A percentile compares a stretch with the other conserved stretches of the same genome.
phyloP scores from a whole-genome alignment of 495 filamentous ascomycete species.

The Neurospora sp. region DNA sequence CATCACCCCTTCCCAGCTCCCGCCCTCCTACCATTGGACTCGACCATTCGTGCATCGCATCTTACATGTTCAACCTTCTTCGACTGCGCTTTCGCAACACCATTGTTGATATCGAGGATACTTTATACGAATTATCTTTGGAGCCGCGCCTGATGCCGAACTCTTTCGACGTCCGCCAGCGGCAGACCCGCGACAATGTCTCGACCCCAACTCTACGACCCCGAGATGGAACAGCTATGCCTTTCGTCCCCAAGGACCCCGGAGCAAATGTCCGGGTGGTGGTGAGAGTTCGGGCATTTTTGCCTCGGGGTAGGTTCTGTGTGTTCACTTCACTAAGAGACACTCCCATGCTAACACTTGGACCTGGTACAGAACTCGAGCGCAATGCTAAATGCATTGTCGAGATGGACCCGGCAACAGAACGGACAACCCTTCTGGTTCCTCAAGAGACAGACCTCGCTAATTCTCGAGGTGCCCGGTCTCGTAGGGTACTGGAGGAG shows the following conservation, averaged over 20 bases:
- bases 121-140: slow-evolving; percentile 34
- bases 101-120: slow-evolving; percentile 31
- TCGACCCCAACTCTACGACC: slow-evolving; percentile 66
- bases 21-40: neutral
- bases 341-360: neutral
- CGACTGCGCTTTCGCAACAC: slow-evolving; percentile 24
- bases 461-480: slow-evolving; percentile 51
- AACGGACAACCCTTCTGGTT: slow-evolving; percentile 69
- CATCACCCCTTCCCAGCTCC: neutral
- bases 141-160: slow-evolving; percentile 37
- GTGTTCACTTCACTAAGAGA: neutral
- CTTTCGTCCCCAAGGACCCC: slow-evolving; percentile 37
- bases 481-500: slow-evolving; percentile 71
- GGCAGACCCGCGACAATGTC: slow-evolving; percentile 44
- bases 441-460: slow-evolving; percentile 53
- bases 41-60: neutral
- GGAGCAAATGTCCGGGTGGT: slow-evolving; percentile 92
- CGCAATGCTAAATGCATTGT: slow-evolving; percentile 76
- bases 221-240: slow-evolving; percentile 49
- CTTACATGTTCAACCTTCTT: slow-evolving; percentile 28
- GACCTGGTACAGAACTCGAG: slow-evolving; percentile 55
- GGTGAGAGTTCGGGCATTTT: slow-evolving; percentile 80
- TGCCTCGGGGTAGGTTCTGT: slow-evolving; percentile 63
- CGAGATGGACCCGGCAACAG: slow-evolving; percentile 74
- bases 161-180: slow-evolving; percentile 18